These are phyloP conservation scores for Aphanocladium album DNA, from an alignment of 2,329 filamentous ascomycete genomes.

Conservation along the genomic window DNA sequence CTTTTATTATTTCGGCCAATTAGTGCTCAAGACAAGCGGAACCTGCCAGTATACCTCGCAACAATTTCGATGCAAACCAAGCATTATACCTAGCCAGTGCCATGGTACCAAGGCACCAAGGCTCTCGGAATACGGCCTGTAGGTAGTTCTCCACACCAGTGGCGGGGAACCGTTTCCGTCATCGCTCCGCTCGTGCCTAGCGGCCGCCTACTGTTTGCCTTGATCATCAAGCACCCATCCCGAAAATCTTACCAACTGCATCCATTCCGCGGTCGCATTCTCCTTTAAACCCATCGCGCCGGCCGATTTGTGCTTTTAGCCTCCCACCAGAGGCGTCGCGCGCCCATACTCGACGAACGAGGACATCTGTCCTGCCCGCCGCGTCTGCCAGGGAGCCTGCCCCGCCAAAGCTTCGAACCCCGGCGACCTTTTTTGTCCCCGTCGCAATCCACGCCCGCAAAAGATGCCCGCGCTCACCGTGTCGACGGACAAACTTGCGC, in stretches of 20 bases:
- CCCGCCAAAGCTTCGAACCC: not conserved
- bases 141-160: not conserved
- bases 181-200: constrained; percentile 4
- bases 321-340: not conserved
- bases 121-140: too few relatives aligned
- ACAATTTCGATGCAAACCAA: too few relatives aligned
- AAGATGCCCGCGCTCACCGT: constrained; percentile 10
- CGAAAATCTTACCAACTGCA: not conserved
- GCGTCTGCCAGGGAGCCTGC: not conserved
- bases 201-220: not conserved
- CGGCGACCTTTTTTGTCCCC: not conserved
- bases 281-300: not conserved
- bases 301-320: not conserved
- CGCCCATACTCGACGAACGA: too few relatives aligned
- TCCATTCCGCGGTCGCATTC: not conserved
- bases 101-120: too few relatives aligned
- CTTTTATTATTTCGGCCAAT: too few relatives aligned
- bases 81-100: too few relatives aligned
- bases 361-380: not conserved
- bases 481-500: not conserved
- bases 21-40: too few relatives aligned
- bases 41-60: too few relatives aligned
- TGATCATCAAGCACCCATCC: not conserved
- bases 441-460: not conserved
- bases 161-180: not conserved